Percentiles rank a stretch among this genome's conserved stretches.
These are phyloP conservation scores for Tilletia setariae DNA, from an alignment of 1,284 basidiomycete species.

Conservation along the genomic window DNA sequence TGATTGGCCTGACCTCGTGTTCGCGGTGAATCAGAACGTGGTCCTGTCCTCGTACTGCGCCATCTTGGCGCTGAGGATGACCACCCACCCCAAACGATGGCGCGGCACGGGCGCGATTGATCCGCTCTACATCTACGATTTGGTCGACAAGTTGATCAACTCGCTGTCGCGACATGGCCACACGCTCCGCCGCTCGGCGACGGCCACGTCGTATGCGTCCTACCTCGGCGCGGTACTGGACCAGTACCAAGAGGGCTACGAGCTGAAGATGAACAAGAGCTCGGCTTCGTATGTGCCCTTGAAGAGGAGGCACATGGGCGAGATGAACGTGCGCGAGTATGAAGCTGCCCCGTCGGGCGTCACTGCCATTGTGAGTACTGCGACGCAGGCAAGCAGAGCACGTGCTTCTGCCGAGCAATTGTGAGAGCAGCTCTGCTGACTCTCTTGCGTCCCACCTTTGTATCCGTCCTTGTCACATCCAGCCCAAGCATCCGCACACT, in stretches of 20 bases:
- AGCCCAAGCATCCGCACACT: constrained; percentile 10
- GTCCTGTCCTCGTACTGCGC: constrained; percentile 1
- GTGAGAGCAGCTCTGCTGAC: not conserved
- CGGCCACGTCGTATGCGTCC: constrained; percentile 6
- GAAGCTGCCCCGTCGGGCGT: constrained; percentile 1
- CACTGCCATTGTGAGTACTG: constrained; percentile 9
- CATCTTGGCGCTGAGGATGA: constrained; percentile 12
- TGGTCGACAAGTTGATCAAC: constrained; percentile 8
- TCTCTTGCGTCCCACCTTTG: not conserved
- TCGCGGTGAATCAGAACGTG: constrained; percentile 12
- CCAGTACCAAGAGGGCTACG: not conserved
- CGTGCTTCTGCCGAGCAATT: too few species aligned
- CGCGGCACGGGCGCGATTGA: constrained; percentile 3
- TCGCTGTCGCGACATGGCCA: not conserved
- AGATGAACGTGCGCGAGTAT: constrained; percentile 13
- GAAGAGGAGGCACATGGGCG: not conserved
- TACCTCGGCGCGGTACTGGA: not conserved
- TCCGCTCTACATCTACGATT: constrained; percentile 8
- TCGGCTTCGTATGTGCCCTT: not conserved
- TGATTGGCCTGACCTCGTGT: constrained; percentile 12
- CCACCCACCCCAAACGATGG: constrained; percentile 8
- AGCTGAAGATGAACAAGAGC: not conserved
- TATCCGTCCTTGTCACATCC: not conserved
- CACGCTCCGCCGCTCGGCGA: constrained; percentile 1
- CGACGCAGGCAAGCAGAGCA: not conserved